These are phyloP conservation scores for Monilinia fructicola DNA, from an alignment of 2,329 filamentous ascomycete genomes.

Conservation along the genomic window DNA sequence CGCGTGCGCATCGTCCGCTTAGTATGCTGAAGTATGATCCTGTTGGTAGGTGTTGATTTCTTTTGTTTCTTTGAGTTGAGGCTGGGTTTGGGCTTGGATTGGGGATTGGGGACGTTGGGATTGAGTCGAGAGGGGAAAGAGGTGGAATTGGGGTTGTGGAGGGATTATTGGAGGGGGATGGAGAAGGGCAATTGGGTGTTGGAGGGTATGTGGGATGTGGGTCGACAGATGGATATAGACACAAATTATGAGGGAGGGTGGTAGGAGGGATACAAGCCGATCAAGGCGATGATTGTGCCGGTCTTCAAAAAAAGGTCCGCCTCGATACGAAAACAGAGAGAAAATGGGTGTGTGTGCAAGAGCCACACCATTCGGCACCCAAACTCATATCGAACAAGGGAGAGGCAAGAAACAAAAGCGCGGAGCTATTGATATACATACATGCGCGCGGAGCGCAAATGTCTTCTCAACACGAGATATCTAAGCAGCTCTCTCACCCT, in stretches of 20 bases:
- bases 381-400: neutral
- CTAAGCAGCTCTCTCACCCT: neutral
- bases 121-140: neutral
- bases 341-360: neutral
- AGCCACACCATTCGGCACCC: too few relatives aligned
- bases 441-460: neutral
- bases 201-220: neutral
- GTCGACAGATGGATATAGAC: neutral
- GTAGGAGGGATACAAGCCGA: neutral
- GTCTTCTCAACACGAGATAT: neutral
- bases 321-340: neutral
- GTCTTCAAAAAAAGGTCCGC: neutral
- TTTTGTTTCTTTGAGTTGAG: neutral
- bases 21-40: constrained; percentile 99
- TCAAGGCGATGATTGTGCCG: neutral
- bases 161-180: neutral
- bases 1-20: constrained; percentile 76
- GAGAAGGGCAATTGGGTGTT: neutral
- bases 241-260: neutral
- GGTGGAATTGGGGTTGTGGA: neutral
- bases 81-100: neutral
- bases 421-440: neutral
- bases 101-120: neutral
- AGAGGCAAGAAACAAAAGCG: neutral
- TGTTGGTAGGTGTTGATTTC: constrained; percentile 60